Evolutionary conservation across 208 protist genomes (phyloP).

Genomic region (Leishmania martiniquensis): DNA sequence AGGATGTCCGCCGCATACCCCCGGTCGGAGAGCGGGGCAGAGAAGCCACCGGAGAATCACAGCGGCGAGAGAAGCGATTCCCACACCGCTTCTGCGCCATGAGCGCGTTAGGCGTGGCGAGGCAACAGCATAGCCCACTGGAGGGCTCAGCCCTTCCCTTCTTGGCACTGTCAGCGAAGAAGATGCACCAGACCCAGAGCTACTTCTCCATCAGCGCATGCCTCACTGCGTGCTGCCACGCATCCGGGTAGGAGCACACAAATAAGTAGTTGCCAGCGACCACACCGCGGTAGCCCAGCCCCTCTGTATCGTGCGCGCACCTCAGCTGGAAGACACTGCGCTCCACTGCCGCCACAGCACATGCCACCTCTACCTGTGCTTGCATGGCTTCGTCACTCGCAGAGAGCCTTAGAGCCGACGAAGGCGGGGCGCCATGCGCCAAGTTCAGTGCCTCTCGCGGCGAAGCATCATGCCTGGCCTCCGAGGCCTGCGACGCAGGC

Average conservation of each 20-base stretch:
- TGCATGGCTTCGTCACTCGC: background rate
- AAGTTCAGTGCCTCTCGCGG: background rate
- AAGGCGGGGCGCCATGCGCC: background rate
- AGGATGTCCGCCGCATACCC: background rate
- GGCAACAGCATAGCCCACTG: background rate
- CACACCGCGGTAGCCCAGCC: constrained; percentile 22
- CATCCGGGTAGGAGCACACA: constrained; percentile 35
- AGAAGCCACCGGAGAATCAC: background rate
- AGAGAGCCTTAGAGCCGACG: background rate
- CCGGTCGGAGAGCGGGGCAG: background rate
- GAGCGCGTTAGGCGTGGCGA: background rate
- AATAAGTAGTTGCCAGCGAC: constrained; percentile 32
- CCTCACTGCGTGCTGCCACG: constrained; percentile 5
- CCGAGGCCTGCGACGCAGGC: background rate
- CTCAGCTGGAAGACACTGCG: background rate
- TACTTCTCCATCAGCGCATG: background rate
- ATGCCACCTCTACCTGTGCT: background rate
- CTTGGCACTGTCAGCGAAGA: background rate
- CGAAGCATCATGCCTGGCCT: background rate
- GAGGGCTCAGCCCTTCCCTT: background rate
- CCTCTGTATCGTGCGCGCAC: constrained; percentile 1
- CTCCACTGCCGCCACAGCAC: constrained; percentile 11
- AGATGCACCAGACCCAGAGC: background rate
- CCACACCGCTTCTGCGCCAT: background rate
- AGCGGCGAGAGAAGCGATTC: background rate